Evolutionary conservation across 805 yeast genomes (phyloP).

Genomic region (Zygosaccharomyces siamensis): DNA sequence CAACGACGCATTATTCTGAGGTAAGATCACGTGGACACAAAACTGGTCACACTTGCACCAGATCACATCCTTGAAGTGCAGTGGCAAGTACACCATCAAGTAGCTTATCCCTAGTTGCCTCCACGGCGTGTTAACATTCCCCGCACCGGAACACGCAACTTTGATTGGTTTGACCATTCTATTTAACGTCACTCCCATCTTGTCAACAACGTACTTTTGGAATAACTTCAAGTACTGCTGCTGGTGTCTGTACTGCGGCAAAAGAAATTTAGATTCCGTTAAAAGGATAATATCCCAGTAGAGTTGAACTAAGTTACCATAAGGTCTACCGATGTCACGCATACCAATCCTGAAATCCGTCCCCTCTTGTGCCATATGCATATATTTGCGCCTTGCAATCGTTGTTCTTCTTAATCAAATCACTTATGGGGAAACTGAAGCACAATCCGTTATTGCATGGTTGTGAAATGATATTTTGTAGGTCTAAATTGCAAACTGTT

Average conservation of each 20-base stretch:
- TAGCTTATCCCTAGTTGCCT: slow-evolving; percentile 25
- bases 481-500: slow-evolving; percentile 14
- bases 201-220: slow-evolving; percentile 14
- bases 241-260: slow-evolving; percentile 7
- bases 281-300: slow-evolving; percentile 33
- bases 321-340: slow-evolving; percentile 30
- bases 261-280: slow-evolving; percentile 26
- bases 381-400: slow-evolving; percentile 8
- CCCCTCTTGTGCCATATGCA: slow-evolving; percentile 18
- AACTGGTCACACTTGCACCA: slow-evolving; percentile 24
- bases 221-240: slow-evolving; percentile 8
- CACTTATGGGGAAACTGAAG: slow-evolving; percentile 22
- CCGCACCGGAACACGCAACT: background rate
- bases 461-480: slow-evolving; percentile 14
- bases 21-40: slow-evolving; percentile 23
- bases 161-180: slow-evolving; percentile 10
- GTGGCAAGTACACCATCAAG: slow-evolving; percentile 24
- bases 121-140: slow-evolving; percentile 15
- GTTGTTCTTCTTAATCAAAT: slow-evolving; percentile 19
- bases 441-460: slow-evolving; percentile 18
- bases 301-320: slow-evolving; percentile 18
- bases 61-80: slow-evolving; percentile 21
- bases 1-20: slow-evolving; percentile 8
- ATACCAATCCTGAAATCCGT: slow-evolving; percentile 30
- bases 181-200: slow-evolving; percentile 1